phyloP scores from a whole-genome alignment of 768 basidiomycete species.

The Pisolithus orientalis region DNA sequence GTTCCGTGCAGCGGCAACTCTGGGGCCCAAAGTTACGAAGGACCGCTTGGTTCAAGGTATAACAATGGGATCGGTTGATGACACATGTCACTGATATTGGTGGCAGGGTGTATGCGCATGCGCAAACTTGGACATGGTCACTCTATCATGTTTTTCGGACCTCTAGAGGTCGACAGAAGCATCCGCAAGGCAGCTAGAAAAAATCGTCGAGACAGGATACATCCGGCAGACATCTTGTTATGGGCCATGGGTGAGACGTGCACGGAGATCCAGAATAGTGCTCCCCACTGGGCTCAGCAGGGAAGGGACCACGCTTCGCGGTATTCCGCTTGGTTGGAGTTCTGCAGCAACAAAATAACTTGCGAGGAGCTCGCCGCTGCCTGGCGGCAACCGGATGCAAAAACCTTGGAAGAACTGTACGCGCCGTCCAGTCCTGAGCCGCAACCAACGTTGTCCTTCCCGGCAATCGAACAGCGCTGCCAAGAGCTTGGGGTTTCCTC shows the following conservation, averaged over 20 bases:
- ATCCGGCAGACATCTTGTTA: slow-evolving; percentile 32
- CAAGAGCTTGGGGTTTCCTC: slow-evolving; percentile 20
- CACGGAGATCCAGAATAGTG: slow-evolving; percentile 29
- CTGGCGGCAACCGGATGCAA: slow-evolving; percentile 38
- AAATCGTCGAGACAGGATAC: not conserved
- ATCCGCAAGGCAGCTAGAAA: slow-evolving; percentile 29
- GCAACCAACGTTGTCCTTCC: not conserved
- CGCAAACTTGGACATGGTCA: slow-evolving; percentile 42
- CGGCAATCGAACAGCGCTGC: slow-evolving; percentile 22
- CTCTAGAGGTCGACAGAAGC: slow-evolving; percentile 33
- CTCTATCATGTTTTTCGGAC: slow-evolving; percentile 43
- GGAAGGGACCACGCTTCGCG: slow-evolving; percentile 30
- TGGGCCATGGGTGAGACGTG: slow-evolving; percentile 44
- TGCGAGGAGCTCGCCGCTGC: slow-evolving; percentile 1
- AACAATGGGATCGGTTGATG: slow-evolving; percentile 1
- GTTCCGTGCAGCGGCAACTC: slow-evolving; percentile 39
- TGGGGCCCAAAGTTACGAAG: slow-evolving; percentile 47
- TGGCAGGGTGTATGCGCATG: slow-evolving; percentile 51
- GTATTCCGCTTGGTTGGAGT: slow-evolving; percentile 12
- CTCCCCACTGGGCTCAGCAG: slow-evolving; percentile 39
- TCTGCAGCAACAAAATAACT: slow-evolving; percentile 5
- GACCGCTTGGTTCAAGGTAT: slow-evolving; percentile 47
- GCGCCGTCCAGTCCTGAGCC: slow-evolving; percentile 5
- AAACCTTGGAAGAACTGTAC: slow-evolving; percentile 32
- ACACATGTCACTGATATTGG: not conserved